Base-by-base conservation (phyloP, 371 early-diverging fungal species). In the Mortierella sp. region DNA sequence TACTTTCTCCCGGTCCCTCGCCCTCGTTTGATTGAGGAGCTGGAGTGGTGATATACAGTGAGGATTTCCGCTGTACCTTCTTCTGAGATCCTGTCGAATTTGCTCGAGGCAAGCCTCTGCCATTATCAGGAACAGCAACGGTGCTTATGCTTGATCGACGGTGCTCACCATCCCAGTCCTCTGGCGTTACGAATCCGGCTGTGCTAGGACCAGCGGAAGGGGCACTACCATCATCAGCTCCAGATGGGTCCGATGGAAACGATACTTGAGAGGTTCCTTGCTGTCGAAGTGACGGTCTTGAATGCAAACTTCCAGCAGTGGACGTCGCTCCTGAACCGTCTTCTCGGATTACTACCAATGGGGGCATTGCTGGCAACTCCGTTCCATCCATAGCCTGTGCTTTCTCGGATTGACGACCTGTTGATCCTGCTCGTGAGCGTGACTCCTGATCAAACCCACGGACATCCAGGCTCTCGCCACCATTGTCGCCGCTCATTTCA, bases 61-160 rank as follows among this genome's bases (percentile, higher is more conserved):
- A 67, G 2, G 74, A 45, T 25, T 55, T 43, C 21, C 60, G 52
- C 17, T 67, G 57, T 19, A 29, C 49, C 17, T 59, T 67, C 9
- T 60, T 56, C 3, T 40, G 27, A 17, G 66, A 63, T 5, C 73
- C 55, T 1, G 25, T 19, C 73, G 67, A 73, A 13, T 67, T 57
- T 0, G 53, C 12, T 16, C 58, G 63, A 7, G 67, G 57, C 6
- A 52, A 28, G 3, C 71, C 71, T 28, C 41, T 51, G 1, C 72
- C 72, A 8, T 71, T 61, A 24, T 71, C 72, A 4, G 72, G 66
- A 3, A 67, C 69, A 2, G 65, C 69, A 5, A 76, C 65, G 4
- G 69, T 69, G 24, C 54, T 57, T 22, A 54, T 48, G 57, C 77
- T 76, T 7, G 77, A 69, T 24, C 77, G 69, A n/a, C 77, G 65